phyloP scores from a whole-genome alignment of 768 basidiomycete genomes.

The Mycena filopes region DNA sequence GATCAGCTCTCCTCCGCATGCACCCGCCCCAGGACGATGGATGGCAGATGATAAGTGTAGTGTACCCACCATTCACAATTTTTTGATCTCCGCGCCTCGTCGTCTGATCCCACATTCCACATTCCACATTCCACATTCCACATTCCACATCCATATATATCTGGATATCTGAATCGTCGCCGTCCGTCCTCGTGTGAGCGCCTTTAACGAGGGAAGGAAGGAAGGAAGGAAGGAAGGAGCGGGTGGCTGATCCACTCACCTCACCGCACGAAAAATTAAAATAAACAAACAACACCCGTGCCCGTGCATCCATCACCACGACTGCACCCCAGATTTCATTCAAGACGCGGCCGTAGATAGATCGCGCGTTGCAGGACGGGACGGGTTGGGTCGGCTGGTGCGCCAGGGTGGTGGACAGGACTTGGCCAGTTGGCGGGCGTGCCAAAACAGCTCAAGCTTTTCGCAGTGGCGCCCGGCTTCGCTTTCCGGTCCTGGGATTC shows the following conservation, averaged over 20 bases:
- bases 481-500: too few relatives aligned
- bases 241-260: too few relatives aligned
- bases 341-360: conserved; percentile 27
- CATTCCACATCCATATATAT: too few relatives aligned
- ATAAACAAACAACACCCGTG: neutral
- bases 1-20: conserved; percentile 27
- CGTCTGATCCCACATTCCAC: too few relatives aligned
- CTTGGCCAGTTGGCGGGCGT: conserved; percentile 4
- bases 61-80: neutral
- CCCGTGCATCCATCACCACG: conserved; percentile 17
- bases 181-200: neutral
- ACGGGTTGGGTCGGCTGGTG: conserved; percentile 1
- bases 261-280: conserved; percentile 13
- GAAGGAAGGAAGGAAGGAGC: conserved; percentile 17
- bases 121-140: too few relatives aligned
- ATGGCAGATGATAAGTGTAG: conserved; percentile 25
- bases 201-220: conserved; percentile 14
- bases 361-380: too few relatives aligned
- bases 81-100: conserved; percentile 20
- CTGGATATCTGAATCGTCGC: conserved; percentile 1
- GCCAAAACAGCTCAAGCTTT: too few relatives aligned
- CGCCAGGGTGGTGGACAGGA: neutral
- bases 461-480: too few relatives aligned
- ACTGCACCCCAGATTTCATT: conserved; percentile 22
- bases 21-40: too few relatives aligned